phyloP scores from a whole-genome alignment of 2,329 filamentous ascomycete species.

The Ceratocystis variospora region DNA sequence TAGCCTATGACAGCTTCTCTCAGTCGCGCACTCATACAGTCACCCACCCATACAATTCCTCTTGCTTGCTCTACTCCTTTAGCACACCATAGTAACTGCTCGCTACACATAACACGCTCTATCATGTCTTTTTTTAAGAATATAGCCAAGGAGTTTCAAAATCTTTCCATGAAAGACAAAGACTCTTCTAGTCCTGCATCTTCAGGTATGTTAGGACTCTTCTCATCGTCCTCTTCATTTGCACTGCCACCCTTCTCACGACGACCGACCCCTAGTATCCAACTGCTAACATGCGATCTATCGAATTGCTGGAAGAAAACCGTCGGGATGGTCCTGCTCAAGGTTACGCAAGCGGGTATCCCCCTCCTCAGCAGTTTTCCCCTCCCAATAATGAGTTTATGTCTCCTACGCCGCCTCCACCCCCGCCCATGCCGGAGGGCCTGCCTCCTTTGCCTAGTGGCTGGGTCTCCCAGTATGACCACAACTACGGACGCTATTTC shows the following conservation, averaged over 20 bases:
- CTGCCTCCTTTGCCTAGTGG: constrained; percentile 43
- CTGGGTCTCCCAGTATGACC: constrained; percentile 51
- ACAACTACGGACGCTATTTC: constrained; percentile 47
- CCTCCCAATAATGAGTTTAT: constrained; percentile 10
- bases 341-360: constrained; percentile 12
- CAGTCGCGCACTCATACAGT: neutral
- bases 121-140: constrained; percentile 35
- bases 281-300: neutral
- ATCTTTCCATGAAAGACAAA: constrained; percentile 31
- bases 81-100: neutral
- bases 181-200: constrained; percentile 6
- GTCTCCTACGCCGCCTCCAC: constrained; percentile 17
- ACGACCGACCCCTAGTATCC: neutral
- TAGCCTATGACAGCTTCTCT: constrained; percentile 3
- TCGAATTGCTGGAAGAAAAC: neutral
- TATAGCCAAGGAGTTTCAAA: constrained; percentile 33
- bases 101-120: neutral
- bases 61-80: neutral
- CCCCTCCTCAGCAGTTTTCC: constrained; percentile 15
- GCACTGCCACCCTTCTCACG: neutral
- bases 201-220: neutral
- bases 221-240: neutral
- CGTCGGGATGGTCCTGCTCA: constrained; percentile 1
- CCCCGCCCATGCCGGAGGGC: constrained; percentile 21
- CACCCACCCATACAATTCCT: neutral